Conservation (phyloP, 768 basidiomycete species). For the Trametes maxima region DNA sequence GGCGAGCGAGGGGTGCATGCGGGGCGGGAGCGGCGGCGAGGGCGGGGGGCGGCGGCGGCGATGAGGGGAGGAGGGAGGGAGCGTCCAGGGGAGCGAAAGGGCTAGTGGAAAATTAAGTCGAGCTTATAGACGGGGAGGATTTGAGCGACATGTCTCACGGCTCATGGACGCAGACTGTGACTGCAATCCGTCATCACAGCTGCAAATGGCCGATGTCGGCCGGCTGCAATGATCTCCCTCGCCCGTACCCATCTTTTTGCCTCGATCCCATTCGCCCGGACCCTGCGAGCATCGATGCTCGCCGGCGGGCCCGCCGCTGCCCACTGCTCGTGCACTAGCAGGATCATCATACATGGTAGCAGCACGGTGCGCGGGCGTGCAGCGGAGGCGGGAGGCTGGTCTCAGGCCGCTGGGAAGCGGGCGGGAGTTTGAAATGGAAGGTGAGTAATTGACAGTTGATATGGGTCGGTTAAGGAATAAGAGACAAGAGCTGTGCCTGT, state of each 20-base stretch:
- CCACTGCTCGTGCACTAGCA: not conserved
- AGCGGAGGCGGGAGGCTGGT: not conserved
- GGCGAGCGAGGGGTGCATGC: slow-evolving; percentile 23
- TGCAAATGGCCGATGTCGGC: slow-evolving; percentile 28
- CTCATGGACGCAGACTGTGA: slow-evolving; percentile 15
- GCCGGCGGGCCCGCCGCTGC: not conserved
- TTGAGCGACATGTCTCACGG: slow-evolving; percentile 28
- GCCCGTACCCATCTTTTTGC: slow-evolving; percentile 13
- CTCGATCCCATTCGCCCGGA: slow-evolving; percentile 9
- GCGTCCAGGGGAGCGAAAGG: slow-evolving; percentile 18
- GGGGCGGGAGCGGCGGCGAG: slow-evolving; percentile 11
- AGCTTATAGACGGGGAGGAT: slow-evolving; percentile 26
- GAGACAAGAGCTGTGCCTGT: slow-evolving; percentile 32
- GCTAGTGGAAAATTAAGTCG: slow-evolving; percentile 26
- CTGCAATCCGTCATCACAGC: slow-evolving; percentile 22
- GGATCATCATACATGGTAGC: not conserved
- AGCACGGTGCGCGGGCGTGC: not conserved
- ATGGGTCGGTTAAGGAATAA: slow-evolving; percentile 18
- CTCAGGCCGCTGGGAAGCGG: slow-evolving; percentile 9
- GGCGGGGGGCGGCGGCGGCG: slow-evolving; percentile 10
- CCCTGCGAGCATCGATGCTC: not conserved
- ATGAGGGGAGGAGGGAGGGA: slow-evolving; percentile 20
- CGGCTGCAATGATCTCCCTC: slow-evolving; percentile 27
- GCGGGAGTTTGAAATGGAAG: slow-evolving; percentile 3
- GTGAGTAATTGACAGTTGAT: slow-evolving; percentile 18